These are phyloP conservation scores for Micractinium sp. DNA, from an alignment of 139 green algal species.

Conservation along the genomic window DNA sequence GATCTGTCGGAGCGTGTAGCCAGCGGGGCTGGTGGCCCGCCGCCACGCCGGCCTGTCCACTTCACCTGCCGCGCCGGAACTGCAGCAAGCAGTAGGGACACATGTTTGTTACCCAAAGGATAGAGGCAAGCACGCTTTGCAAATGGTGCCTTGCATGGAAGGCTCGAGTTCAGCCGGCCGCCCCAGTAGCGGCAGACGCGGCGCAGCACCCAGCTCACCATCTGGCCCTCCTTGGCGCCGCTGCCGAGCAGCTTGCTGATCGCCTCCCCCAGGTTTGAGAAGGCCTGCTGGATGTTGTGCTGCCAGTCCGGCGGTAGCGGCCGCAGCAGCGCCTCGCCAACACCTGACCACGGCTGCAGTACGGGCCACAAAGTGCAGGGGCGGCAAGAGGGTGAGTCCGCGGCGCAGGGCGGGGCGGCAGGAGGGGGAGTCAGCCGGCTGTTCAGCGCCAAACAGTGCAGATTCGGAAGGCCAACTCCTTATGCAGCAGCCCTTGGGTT, in stretches of 20 bases:
- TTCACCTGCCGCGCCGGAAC: too few relatives aligned
- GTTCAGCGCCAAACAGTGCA: not conserved
- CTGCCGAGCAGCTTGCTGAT: constrained; percentile 15
- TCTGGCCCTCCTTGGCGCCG: not conserved
- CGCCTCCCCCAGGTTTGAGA: not conserved
- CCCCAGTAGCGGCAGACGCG: too few relatives aligned
- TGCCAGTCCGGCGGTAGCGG: constrained; percentile 19
- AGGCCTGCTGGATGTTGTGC: constrained; percentile 30
- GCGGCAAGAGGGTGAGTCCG: not conserved
- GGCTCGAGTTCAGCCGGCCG: too few relatives aligned
- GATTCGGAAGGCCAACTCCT: not conserved
- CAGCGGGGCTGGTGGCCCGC: too few relatives aligned
- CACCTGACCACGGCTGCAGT: constrained; percentile 25
- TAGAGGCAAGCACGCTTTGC: too few relatives aligned
- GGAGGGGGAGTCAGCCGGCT: not conserved
- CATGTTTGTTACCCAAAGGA: too few relatives aligned
- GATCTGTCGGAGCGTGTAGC: too few relatives aligned
- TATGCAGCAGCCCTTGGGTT: too few relatives aligned
- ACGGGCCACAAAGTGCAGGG: not conserved
- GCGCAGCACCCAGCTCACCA: not conserved
- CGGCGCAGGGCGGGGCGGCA: not conserved
- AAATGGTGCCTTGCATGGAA: too few relatives aligned
- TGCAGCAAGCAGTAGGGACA: too few relatives aligned
- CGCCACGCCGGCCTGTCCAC: too few relatives aligned
- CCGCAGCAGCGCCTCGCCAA: constrained; percentile 4